Evolutionary conservation across 768 basidiomycete species (phyloP).

Genomic region (Rhizopogon vesiculosus): DNA sequence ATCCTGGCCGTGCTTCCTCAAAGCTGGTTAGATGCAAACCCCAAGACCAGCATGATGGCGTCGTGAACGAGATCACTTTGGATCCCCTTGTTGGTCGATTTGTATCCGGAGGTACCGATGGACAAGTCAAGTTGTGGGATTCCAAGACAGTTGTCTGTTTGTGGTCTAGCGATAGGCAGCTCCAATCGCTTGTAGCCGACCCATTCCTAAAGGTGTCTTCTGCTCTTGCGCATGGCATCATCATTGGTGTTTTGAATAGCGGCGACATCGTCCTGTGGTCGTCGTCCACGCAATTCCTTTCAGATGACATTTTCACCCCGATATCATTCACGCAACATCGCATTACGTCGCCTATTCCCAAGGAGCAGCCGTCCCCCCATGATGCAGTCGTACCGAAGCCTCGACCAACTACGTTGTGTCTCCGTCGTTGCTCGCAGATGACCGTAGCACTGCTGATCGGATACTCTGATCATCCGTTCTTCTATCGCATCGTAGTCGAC

Average conservation of each 20-base stretch:
- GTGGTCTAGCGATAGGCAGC: conserved; percentile 53
- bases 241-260: conserved; percentile 48
- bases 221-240: conserved; percentile 34
- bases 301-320: conserved; percentile 8
- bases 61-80: conserved; percentile 54
- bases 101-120: conserved; percentile 57
- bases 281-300: neutral
- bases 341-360: conserved; percentile 31
- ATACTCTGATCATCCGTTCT: conserved; percentile 42
- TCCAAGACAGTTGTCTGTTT: conserved; percentile 46
- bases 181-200: conserved; percentile 36
- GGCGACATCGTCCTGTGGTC: conserved; percentile 56
- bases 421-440: conserved; percentile 2
- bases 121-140: conserved; percentile 73
- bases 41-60: conserved; percentile 60
- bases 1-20: conserved; percentile 38
- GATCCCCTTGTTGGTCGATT: conserved; percentile 32
- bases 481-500: conserved; percentile 48
- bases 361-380: neutral
- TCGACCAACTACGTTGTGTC: conserved; percentile 4
- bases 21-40: conserved; percentile 44
- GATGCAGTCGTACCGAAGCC: conserved; percentile 9
- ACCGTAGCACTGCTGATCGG: conserved; percentile 41
- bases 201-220: conserved; percentile 47
- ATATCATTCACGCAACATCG: conserved; percentile 23